Percentiles rank a stretch among this genome's conserved stretches.
These are phyloP conservation scores for Suhomyces guaymorum DNA, from an alignment of 1,139 yeast species.

Conservation along the genomic window DNA sequence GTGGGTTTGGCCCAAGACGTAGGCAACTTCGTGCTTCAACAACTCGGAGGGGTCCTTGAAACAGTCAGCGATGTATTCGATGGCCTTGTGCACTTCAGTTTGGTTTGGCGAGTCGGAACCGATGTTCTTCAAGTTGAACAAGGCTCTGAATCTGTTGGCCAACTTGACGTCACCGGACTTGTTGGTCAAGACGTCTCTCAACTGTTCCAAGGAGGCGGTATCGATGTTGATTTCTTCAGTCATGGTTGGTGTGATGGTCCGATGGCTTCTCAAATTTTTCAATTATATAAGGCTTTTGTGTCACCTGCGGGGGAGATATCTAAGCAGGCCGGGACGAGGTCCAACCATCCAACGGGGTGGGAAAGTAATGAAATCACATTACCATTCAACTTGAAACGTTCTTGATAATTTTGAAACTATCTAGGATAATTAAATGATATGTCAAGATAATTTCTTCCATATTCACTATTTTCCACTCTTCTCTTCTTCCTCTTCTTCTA, in stretches of 20 bases:
- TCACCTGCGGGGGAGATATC: not conserved
- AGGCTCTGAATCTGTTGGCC: slow-evolving; percentile 88
- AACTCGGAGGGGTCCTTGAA: slow-evolving; percentile 86
- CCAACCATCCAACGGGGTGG: too few species aligned
- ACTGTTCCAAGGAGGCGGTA: slow-evolving; percentile 59
- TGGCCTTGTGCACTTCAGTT: slow-evolving; percentile 58
- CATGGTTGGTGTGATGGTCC: slow-evolving; percentile 18
- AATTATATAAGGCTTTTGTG: not conserved
- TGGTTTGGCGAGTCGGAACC: slow-evolving; percentile 64
- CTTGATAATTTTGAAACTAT: too few species aligned
- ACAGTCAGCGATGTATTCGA: slow-evolving; percentile 79
- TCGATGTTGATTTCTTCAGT: slow-evolving; percentile 45
- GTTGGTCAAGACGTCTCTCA: slow-evolving; percentile 69
- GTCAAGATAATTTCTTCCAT: too few species aligned
- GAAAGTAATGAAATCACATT: not conserved
- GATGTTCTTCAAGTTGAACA: slow-evolving; percentile 82
- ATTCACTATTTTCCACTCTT: not conserved
- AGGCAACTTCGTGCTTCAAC: slow-evolving; percentile 96
- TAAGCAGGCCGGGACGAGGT: too few species aligned
- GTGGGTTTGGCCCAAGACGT: slow-evolving; percentile 95
- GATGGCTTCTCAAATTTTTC: slow-evolving; percentile 5
- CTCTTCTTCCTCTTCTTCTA: not conserved
- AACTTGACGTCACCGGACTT: slow-evolving; percentile 66
- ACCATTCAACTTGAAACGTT: too few species aligned
- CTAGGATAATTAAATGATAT: too few species aligned